A percentile compares a stretch with the other conserved stretches of the same genome.
These are phyloP conservation scores for Beta vulgaris DNA, from an alignment of 148 eudicot species.

Conservation along the genomic window DNA sequence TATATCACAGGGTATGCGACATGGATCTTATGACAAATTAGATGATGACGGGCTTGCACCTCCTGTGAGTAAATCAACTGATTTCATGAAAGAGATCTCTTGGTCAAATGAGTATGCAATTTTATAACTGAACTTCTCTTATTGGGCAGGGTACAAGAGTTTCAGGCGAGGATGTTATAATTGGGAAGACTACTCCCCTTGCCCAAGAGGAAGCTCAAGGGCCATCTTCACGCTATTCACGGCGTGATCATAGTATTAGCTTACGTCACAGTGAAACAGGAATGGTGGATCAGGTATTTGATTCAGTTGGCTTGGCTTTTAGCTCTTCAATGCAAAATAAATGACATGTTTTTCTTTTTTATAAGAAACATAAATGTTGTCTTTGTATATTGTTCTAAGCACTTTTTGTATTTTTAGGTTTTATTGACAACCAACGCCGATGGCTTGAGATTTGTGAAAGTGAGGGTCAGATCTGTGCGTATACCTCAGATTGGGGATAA, in stretches of 20 bases:
- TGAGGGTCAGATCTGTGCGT: conserved; percentile 90
- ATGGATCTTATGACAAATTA: conserved; percentile 95
- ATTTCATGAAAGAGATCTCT: not conserved
- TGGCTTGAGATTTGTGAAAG: conserved; percentile 93
- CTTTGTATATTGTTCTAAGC: conserved; percentile 4
- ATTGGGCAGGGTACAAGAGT: conserved; percentile 78
- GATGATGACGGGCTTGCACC: conserved; percentile 99
- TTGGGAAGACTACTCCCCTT: conserved; percentile 95
- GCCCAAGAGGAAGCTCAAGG: conserved; percentile 81
- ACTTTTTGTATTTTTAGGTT: conserved; percentile 40
- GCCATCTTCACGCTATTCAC: conserved; percentile 72
- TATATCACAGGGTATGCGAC: conserved; percentile 78
- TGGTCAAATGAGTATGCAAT: not conserved
- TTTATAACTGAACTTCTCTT: conserved; percentile 16
- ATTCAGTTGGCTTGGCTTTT: not conserved
- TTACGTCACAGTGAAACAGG: conserved; percentile 96
- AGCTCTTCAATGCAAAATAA: not conserved
- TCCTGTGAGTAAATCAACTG: conserved; percentile 56
- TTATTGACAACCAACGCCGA: conserved; percentile 92
- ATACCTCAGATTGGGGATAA: conserved; percentile 98
- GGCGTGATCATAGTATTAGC: conserved; percentile 89
- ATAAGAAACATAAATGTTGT: too few relatives aligned
- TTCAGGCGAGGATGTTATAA: conserved; percentile 95
- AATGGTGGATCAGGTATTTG: conserved; percentile 80
- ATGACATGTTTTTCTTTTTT: too few relatives aligned